Base-by-base conservation (phyloP, 2,329 filamentous ascomycete genomes). In the Alternaria angustiovoidea region DNA sequence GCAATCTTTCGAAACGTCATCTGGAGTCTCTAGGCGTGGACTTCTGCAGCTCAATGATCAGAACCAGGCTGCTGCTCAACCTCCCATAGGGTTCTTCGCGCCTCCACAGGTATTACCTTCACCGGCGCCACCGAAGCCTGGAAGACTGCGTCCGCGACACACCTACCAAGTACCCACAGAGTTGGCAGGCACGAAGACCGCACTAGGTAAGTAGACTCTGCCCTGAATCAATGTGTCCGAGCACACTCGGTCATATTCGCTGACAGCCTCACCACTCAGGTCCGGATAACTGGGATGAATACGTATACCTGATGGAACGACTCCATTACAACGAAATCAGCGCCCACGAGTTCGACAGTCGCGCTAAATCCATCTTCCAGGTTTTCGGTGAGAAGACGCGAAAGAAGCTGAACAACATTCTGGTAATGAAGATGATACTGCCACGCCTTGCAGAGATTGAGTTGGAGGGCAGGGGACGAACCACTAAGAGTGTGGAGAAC, bases 271-370 rank as follows among this genome's bases (percentile, higher is more conserved):
- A 3, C 20, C 11, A 14, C 22, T 3, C 9, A 59, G 56, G 56
- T 7, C 18, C 51, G 12, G 56, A 64, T 7, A 56, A 63, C 32
- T 70, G 68, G 66, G 61, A 49, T 7, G 62, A 68, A 36, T 69
- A 69, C 18, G 5, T 69, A 1, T 43, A 42, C 0, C 30, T 65
- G 11, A 34, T 62, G 43, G 65, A 69, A 56, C 58, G 54, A 36
- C 46, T 52, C 4, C 59, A 51, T 43, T 22, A 54, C 1, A 28
- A 53, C 1, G 41, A 66, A 14, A 57, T 65, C 3, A 55, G 47
- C 0, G 59, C 48, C 2, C 24, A 46, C 6, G 58, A 68, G 8
- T 61, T 62, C 6, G 48, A 51, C 5, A 41, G 28, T 0, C 16
- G 38, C 4, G 54, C 59, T n/a, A 53, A 48, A n/a, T 41, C 44